These are phyloP conservation scores for Cladophialophora immunda DNA, from an alignment of 2,329 filamentous ascomycete species.

Conservation along the genomic window DNA sequence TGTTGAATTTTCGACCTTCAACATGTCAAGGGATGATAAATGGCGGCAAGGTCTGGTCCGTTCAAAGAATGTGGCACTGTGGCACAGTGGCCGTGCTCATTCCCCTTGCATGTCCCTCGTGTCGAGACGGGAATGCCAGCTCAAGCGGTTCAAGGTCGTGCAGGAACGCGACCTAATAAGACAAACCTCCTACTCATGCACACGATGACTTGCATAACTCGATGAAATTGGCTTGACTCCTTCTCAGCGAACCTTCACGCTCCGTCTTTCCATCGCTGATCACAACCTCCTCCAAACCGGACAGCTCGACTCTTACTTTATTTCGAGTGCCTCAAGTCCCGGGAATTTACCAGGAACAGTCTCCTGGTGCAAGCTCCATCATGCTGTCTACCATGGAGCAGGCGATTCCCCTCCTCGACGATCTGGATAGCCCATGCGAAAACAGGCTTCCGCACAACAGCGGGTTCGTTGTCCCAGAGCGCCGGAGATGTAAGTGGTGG, in stretches of 20 bases:
- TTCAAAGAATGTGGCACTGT: background rate
- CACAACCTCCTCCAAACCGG: background rate
- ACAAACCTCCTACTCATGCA: background rate
- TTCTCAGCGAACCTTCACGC: background rate
- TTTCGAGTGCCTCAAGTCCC: background rate
- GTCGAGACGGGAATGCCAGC: background rate
- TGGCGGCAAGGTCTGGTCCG: too few relatives aligned
- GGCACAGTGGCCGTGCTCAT: background rate
- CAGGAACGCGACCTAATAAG: background rate
- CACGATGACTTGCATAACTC: background rate
- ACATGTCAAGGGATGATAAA: background rate
- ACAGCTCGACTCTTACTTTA: background rate
- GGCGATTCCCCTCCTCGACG: background rate
- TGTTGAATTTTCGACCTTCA: too few relatives aligned
- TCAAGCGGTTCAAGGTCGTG: background rate
- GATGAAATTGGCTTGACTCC: background rate
- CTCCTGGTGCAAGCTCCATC: background rate
- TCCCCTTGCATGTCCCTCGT: background rate
- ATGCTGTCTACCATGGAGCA: background rate
- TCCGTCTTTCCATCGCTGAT: background rate
- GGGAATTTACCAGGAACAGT: background rate
- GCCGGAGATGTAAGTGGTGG: background rate
- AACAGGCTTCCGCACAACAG: background rate
- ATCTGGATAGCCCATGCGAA: background rate
- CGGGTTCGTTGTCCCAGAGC: background rate